Evolutionary conservation across 1,139 yeast genomes (phyloP).

Genomic region (Kodamaea sp.): DNA sequence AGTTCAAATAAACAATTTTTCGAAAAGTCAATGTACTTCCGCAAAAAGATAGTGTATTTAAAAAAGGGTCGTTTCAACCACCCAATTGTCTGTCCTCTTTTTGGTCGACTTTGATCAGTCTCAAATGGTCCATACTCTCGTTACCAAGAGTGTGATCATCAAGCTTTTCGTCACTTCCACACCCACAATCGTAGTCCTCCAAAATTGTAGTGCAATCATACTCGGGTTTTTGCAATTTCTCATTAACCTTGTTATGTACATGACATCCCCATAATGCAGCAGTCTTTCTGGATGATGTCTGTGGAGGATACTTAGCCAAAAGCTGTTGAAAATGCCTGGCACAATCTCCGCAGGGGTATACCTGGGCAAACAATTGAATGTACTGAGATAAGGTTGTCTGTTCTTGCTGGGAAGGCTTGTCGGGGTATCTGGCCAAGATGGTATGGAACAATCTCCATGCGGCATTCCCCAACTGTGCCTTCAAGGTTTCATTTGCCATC

Average conservation of each 20-base stretch:
- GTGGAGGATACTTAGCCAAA: conserved; percentile 78
- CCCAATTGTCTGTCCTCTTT: conserved; percentile 39
- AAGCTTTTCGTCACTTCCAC: conserved; percentile 71
- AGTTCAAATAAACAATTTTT: neutral
- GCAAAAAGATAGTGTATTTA: too few relatives aligned
- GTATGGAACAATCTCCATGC: conserved; percentile 91
- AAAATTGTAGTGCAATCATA: conserved; percentile 84
- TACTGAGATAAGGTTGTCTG: conserved; percentile 58
- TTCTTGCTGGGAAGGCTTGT: conserved; percentile 66
- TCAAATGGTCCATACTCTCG: conserved; percentile 41
- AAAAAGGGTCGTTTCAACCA: conserved; percentile 27
- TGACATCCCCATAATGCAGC: conserved; percentile 98
- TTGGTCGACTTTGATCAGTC: conserved; percentile 39
- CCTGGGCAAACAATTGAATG: conserved; percentile 66
- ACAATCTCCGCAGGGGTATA: conserved; percentile 93
- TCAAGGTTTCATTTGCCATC: conserved; percentile 64
- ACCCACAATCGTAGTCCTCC: conserved; percentile 95
- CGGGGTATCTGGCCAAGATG: conserved; percentile 88
- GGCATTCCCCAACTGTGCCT: conserved; percentile 80
- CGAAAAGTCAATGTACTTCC: neutral
- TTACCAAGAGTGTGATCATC: conserved; percentile 39
- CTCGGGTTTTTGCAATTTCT: conserved; percentile 61
- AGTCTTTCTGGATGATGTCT: conserved; percentile 67
- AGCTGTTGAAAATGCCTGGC: conserved; percentile 84
- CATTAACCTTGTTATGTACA: conserved; percentile 86